Percentiles rank a stretch among this genome's conserved stretches.
Evolutionary conservation across 306 rosid genomes (phyloP).

Genomic region (Trifolium fragiferum): DNA sequence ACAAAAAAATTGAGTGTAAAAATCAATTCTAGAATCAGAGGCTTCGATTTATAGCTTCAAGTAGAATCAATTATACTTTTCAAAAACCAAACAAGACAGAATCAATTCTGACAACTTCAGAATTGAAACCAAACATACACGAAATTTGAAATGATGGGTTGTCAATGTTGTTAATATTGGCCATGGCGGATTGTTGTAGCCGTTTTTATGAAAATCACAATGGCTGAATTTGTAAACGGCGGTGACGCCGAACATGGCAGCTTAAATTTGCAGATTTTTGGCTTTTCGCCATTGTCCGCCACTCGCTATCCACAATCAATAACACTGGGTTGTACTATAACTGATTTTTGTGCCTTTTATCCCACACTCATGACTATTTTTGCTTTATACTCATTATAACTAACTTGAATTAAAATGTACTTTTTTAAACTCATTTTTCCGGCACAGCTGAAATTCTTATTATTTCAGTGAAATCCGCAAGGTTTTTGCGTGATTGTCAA

Average conservation of each 20-base stretch:
- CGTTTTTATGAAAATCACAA: not conserved
- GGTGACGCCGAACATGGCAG: not conserved
- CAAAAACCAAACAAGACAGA: too few relatives aligned
- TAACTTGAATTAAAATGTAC: conserved; percentile 15
- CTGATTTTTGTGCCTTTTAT: not conserved
- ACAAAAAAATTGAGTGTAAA: too few relatives aligned
- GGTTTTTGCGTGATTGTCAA: not conserved
- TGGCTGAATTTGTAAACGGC: not conserved
- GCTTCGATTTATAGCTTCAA: too few relatives aligned
- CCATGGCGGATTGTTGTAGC: not conserved
- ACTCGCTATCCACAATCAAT: not conserved
- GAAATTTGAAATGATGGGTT: not conserved
- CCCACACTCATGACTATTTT: not conserved
- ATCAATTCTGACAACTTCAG: too few relatives aligned
- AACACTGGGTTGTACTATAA: not conserved
- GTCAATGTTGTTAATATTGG: not conserved
- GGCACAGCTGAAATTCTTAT: not conserved
- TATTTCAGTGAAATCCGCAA: conserved; percentile 14
- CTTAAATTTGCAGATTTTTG: not conserved
- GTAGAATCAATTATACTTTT: too few relatives aligned
- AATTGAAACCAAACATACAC: too few relatives aligned
- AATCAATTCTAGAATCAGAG: too few relatives aligned
- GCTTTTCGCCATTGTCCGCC: not conserved
- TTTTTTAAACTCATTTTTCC: conserved; percentile 2
- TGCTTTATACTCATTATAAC: not conserved